Evolutionary conservation across 805 yeast genomes (phyloP).

Genomic region (Ogataea zsoltii): DNA sequence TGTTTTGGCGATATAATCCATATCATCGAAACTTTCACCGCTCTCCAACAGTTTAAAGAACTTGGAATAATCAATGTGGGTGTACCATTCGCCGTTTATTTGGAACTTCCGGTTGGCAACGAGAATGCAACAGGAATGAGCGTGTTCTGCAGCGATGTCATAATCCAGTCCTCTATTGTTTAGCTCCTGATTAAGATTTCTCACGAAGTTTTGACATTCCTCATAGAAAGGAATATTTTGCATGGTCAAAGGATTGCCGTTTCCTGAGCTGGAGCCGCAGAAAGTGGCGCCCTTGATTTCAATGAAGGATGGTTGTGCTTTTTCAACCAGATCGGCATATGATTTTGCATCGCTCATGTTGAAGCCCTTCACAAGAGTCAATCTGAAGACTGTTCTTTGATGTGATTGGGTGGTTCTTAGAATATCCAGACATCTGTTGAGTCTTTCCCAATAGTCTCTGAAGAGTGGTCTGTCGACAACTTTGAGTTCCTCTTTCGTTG

Average conservation of each 20-base stretch:
- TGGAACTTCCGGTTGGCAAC: constrained; percentile 76
- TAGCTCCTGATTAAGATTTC: constrained; percentile 59
- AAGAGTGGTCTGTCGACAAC: constrained; percentile 86
- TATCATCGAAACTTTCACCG: constrained; percentile 68
- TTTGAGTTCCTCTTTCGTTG: constrained; percentile 78
- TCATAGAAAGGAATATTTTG: constrained; percentile 93
- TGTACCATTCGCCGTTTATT: constrained; percentile 75
- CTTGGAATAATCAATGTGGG: constrained; percentile 80
- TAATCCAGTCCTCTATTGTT: constrained; percentile 67
- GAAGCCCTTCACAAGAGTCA: constrained; percentile 90
- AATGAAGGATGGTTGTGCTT: constrained; percentile 81
- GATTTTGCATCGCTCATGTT: constrained; percentile 78
- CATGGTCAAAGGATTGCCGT: constrained; percentile 91
- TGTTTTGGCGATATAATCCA: constrained; percentile 80
- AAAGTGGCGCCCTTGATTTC: constrained; percentile 95
- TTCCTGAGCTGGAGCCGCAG: constrained; percentile 84
- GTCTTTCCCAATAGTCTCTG: constrained; percentile 90
- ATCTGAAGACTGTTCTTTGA: constrained; percentile 88
- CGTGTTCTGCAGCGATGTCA: constrained; percentile 91
- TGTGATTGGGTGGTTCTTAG: constrained; percentile 68
- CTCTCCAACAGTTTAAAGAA: constrained; percentile 67
- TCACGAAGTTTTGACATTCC: constrained; percentile 79
- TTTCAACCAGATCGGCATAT: constrained; percentile 83
- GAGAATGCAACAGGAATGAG: constrained; percentile 89
- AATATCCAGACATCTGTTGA: constrained; percentile 77